Conservation (phyloP, 106 monocot genomes). For the Alisma plantagoaquatica region DNA sequence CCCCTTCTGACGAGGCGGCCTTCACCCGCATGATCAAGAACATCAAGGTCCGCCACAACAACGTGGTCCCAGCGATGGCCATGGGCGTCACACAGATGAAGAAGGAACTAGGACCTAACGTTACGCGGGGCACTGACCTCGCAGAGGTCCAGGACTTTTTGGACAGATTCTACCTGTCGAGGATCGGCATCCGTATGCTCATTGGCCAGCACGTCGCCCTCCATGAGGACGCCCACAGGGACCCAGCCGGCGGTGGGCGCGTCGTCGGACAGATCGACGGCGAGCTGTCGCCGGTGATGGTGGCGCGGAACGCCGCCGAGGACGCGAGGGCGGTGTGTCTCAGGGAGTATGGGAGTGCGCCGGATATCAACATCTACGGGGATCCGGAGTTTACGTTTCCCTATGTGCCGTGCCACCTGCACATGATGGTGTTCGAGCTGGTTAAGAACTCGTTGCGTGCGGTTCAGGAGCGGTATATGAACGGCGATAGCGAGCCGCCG, state of each 20-base stretch:
- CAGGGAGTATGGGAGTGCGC: constrained; percentile 76
- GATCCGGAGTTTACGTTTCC: constrained; percentile 93
- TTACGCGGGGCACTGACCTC: constrained; percentile 31
- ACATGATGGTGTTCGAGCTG: constrained; percentile 96
- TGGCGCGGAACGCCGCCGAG: constrained; percentile 70
- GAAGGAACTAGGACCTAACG: constrained; percentile 39
- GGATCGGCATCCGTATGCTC: constrained; percentile 92
- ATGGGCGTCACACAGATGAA: constrained; percentile 85
- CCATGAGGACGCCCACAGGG: too few relatives aligned
- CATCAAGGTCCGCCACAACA: constrained; percentile 92
- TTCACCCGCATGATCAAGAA: constrained; percentile 91
- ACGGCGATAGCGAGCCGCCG: constrained; percentile 74
- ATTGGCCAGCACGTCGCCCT: constrained; percentile 94
- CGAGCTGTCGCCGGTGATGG: constrained; percentile 64
- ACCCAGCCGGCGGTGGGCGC: constrained; percentile 66
- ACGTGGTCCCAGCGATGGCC: constrained; percentile 92
- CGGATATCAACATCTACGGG: constrained; percentile 83
- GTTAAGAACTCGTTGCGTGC: constrained; percentile 97
- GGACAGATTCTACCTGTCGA: constrained; percentile 91
- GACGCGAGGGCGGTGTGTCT: constrained; percentile 84
- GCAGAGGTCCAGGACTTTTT: constrained; percentile 86
- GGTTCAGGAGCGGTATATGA: constrained; percentile 82
- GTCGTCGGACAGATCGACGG: constrained; percentile 86
- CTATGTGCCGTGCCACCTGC: constrained; percentile 95
- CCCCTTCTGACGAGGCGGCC: constrained; percentile 42